Base-by-base conservation (phyloP, 352 stramenopile genomes). In the Phytophthora sojae region DNA sequence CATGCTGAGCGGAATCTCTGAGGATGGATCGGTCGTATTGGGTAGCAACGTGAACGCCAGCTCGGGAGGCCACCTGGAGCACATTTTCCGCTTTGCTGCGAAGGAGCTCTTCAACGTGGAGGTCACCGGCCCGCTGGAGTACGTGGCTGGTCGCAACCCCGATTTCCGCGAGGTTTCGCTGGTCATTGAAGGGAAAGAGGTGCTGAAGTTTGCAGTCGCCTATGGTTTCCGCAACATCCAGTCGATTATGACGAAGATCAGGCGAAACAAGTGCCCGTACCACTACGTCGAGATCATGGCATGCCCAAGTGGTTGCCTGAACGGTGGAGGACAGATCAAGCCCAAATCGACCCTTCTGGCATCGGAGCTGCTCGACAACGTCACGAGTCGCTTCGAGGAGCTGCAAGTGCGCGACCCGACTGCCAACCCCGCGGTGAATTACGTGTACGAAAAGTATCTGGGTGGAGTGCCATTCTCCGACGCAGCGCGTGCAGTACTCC, bases 251-350 rank as follows among this genome's bases (percentile, higher is more conserved):
- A 96, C 93, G 66, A 93, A 97, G 77, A 92, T 97, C 69, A 91
- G 93, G n/a, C 83, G 90, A 21, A 94, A 91, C 64, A 90, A 89
- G 69, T 97, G 92, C 54, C 85, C 87, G 44, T 98, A 98, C 79
- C 87, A 99, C 80, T 99, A 98, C 80, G 93, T 99, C 11, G 98
- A 99, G 83, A 95, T 98, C 67, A 99, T 99, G 97, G 98, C 98
- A 52, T 99, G 98, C 69, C 97, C 97, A n/a, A 96, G 92, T 56
- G 98, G 98, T 6, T 99, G 98, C 69, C 75, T 98, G 42, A 99
- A 99, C 75, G 98, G 98, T 59, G 98, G 98, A 39, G 98, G 97
- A 14, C 96, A 99, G 80, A 94, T 97, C 72, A 93, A 89, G 64
- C 85, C 88, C 0, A 82, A 83, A 69, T 89, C 73, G 50, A 91